These are phyloP conservation scores for Cryphonectria japonica DNA, from an alignment of 2,329 filamentous ascomycete species.

Conservation along the genomic window DNA sequence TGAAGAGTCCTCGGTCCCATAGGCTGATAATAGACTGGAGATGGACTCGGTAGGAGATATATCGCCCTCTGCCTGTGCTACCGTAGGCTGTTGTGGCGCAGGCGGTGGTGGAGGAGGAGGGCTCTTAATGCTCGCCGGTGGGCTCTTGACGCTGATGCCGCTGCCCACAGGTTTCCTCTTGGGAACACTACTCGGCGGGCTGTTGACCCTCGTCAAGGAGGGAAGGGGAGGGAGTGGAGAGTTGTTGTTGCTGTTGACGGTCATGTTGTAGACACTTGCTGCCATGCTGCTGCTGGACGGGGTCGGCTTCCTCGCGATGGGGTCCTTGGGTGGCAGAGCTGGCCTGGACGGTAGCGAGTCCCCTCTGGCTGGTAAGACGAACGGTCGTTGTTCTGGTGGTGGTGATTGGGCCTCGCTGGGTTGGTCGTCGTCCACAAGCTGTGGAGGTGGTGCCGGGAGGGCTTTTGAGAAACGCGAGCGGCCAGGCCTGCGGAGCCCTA, in stretches of 20 bases:
- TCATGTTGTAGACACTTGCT: slow-evolving; percentile 12
- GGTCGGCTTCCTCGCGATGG: slow-evolving; percentile 7
- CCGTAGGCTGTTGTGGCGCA: not conserved
- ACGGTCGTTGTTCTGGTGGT: not conserved
- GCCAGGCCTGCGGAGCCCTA: slow-evolving; percentile 40
- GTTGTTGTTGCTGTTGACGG: slow-evolving; percentile 1
- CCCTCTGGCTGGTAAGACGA: slow-evolving; percentile 21
- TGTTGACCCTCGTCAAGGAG: slow-evolving; percentile 21
- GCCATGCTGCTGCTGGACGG: slow-evolving; percentile 18
- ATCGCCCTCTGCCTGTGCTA: slow-evolving; percentile 8
- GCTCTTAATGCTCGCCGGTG: not conserved
- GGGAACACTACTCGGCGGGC: slow-evolving; percentile 18
- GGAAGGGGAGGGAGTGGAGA: slow-evolving; percentile 25
- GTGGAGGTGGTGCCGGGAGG: slow-evolving; percentile 54
- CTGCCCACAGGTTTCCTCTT: slow-evolving; percentile 28
- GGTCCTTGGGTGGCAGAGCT: slow-evolving; percentile 29
- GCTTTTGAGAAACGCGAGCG: slow-evolving; percentile 63
- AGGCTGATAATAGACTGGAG: slow-evolving; percentile 60
- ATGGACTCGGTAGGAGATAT: slow-evolving; percentile 53
- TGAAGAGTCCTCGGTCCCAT: slow-evolving; percentile 36
- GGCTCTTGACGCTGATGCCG: slow-evolving; percentile 20
- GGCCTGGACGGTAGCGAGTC: slow-evolving; percentile 31
- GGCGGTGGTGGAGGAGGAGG: slow-evolving; percentile 32
- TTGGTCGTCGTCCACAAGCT: slow-evolving; percentile 30
- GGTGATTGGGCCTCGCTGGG: slow-evolving; percentile 4